A percentile compares a stretch with the other conserved stretches of the same genome.
phyloP scores from a whole-genome alignment of 495 filamentous ascomycete species.

The Endocarpon pusillum region DNA sequence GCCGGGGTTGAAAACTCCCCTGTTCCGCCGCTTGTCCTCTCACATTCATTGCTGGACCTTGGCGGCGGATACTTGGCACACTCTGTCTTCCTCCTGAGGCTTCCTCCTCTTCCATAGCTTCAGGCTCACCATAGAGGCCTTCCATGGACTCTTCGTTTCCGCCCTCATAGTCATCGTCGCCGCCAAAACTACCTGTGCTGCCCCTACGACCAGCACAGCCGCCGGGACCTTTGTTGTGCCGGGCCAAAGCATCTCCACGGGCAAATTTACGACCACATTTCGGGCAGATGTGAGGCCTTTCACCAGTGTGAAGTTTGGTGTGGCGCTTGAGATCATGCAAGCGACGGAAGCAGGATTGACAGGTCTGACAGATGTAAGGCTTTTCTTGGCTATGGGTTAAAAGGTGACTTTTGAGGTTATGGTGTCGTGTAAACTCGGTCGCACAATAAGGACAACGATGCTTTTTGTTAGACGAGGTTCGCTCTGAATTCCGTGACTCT shows the following conservation, averaged over 20 bases:
- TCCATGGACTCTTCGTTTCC: constrained; percentile 62
- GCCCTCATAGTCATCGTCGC: constrained; percentile 52
- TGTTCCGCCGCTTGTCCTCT: too few relatives aligned
- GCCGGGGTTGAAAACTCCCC: constrained; percentile 40
- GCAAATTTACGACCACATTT: constrained; percentile 92
- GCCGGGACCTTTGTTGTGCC: constrained; percentile 90
- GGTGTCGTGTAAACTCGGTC: constrained; percentile 92
- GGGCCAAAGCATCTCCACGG: constrained; percentile 81
- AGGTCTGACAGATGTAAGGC: constrained; percentile 80
- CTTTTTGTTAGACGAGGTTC: constrained; percentile 67
- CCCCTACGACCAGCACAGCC: constrained; percentile 82
- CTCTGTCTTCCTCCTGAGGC: constrained; percentile 32
- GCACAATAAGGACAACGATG: constrained; percentile 93
- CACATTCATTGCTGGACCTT: constrained; percentile 41
- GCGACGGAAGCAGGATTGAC: constrained; percentile 75
- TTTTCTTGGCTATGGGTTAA: constrained; percentile 98
- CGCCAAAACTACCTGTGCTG: constrained; percentile 71
- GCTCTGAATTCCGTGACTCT: constrained; percentile 40
- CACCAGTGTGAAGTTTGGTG: constrained; percentile 88
- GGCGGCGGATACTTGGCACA: constrained; percentile 57
- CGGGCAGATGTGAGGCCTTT: constrained; percentile 83
- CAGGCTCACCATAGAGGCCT: constrained; percentile 43
- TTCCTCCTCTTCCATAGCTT: constrained; percentile 50
- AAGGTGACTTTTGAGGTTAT: constrained; percentile 97
- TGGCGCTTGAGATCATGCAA: constrained; percentile 94